A percentile compares a stretch with the other conserved stretches of the same genome.
phyloP scores from a whole-genome alignment of 2,329 filamentous ascomycete species.

The Aspergillus spinulosporus region DNA sequence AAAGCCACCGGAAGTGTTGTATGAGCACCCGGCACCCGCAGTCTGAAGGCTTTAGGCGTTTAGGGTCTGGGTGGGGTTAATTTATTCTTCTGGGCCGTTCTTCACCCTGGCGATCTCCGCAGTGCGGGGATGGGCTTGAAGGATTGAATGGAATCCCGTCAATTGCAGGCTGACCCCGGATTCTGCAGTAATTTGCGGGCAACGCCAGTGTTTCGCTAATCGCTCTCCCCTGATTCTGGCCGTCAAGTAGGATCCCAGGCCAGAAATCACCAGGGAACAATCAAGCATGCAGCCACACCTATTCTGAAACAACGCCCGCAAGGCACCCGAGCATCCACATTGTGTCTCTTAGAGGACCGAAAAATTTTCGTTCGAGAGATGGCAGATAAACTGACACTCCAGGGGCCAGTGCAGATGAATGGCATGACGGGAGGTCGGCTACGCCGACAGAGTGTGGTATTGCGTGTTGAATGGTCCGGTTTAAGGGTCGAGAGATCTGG shows the following conservation, averaged over 20 bases:
- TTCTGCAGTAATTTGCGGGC: neutral
- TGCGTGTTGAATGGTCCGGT: neutral
- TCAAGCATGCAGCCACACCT: neutral
- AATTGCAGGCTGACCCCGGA: constrained; percentile 16
- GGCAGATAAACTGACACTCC: no score
- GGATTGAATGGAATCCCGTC: constrained; percentile 17
- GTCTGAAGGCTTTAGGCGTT: neutral
- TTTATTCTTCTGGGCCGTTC: constrained; percentile 14
- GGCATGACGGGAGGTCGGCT: no score
- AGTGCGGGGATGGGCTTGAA: constrained; percentile 16
- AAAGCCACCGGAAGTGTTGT: constrained; percentile 13
- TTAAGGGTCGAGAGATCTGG: neutral
- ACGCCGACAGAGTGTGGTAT: neutral
- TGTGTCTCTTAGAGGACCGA: no score
- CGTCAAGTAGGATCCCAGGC: neutral
- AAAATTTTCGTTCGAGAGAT: no score
- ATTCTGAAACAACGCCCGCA: no score
- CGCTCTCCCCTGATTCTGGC: neutral
- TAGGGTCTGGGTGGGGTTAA: constrained; percentile 19
- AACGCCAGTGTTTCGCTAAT: constrained; percentile 5
- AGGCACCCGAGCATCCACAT: no score
- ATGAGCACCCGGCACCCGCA: constrained; percentile 12
- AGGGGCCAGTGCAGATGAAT: no score
- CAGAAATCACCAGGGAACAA: neutral
- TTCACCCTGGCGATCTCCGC: constrained; percentile 24